Evolutionary conservation across 768 basidiomycete genomes (phyloP).

Genomic region (Lentinula sp.): DNA sequence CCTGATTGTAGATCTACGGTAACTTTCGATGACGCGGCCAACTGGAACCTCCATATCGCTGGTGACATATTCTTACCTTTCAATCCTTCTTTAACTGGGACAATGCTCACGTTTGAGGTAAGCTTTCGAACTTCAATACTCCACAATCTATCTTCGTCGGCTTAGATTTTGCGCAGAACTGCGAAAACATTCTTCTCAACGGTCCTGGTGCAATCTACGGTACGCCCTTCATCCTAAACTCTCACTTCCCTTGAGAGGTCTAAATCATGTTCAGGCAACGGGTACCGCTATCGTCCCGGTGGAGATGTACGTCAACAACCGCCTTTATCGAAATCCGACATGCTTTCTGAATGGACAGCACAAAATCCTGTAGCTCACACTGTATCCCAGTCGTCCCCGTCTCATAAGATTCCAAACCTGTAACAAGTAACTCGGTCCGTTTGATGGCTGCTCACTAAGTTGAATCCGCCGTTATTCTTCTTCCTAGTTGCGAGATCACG

Average conservation of each 20-base stretch:
- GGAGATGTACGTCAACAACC: slow-evolving; percentile 10
- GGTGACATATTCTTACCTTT: slow-evolving; percentile 17
- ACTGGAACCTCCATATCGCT: slow-evolving; percentile 18
- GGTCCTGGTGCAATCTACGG: slow-evolving; percentile 17
- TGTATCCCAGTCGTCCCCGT: slow-evolving; percentile 16
- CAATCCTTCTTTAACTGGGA: slow-evolving; percentile 14
- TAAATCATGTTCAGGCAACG: slow-evolving; percentile 10
- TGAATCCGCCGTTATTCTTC: background rate
- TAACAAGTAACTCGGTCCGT: slow-evolving; percentile 12
- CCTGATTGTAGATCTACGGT: slow-evolving; percentile 9
- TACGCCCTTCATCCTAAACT: background rate
- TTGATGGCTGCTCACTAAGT: background rate
- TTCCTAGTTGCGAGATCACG: slow-evolving; percentile 14
- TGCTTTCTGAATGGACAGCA: background rate
- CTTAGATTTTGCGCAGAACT: slow-evolving; percentile 8
- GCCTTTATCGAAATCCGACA: background rate
- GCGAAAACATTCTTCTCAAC: slow-evolving; percentile 14
- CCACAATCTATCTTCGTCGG: no score
- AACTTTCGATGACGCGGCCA: slow-evolving; percentile 13
- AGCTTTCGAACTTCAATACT: background rate
- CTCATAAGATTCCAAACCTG: slow-evolving; percentile 19
- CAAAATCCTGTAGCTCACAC: slow-evolving; percentile 8
- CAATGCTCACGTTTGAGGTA: slow-evolving; percentile 19
- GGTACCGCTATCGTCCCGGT: slow-evolving; percentile 16
- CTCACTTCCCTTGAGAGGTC: background rate